phyloP scores from a whole-genome alignment of 805 yeast species.

The Saccharomycopsis oosterbeekiorum region DNA sequence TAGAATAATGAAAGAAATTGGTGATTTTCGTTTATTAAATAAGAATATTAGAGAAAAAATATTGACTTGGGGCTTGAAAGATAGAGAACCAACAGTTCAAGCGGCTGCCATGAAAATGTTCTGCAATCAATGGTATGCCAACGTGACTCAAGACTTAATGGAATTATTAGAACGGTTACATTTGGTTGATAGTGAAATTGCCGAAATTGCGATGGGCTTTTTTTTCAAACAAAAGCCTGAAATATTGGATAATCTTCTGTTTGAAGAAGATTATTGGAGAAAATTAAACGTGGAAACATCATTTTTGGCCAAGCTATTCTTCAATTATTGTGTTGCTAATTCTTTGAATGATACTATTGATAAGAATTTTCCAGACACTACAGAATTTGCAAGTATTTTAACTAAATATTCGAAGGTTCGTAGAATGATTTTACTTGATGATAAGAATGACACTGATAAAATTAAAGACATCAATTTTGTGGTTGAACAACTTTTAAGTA shows the following conservation, averaged over 20 bases:
- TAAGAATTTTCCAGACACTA: conserved; percentile 66
- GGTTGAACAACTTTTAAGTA: conserved; percentile 57
- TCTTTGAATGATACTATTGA: conserved; percentile 49
- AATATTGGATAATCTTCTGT: conserved; percentile 44
- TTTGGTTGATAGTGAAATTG: conserved; percentile 56
- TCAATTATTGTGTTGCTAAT: conserved; percentile 50
- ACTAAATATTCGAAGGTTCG: conserved; percentile 47
- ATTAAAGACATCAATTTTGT: conserved; percentile 56
- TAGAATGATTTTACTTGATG: conserved; percentile 22
- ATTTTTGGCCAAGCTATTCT: conserved; percentile 59
- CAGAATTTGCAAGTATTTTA: conserved; percentile 53
- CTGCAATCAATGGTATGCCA: conserved; percentile 60
- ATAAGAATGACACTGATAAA: conserved; percentile 21
- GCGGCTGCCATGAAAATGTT: conserved; percentile 66
- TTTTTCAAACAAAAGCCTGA: conserved; percentile 58
- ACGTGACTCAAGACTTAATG: conserved; percentile 57
- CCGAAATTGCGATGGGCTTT: conserved; percentile 54
- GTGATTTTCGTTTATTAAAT: conserved; percentile 47
- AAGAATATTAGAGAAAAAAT: conserved; percentile 52
- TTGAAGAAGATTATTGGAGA: conserved; percentile 61
- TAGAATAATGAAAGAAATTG: conserved; percentile 55
- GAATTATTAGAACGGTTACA: conserved; percentile 64
- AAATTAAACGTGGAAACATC: conserved; percentile 65
- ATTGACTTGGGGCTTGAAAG: conserved; percentile 77
- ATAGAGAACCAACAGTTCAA: conserved; percentile 67